Evolutionary conservation across 805 yeast genomes (phyloP), one percentile per base, ranked within the genome.

Genomic region (Ogataea minuta): DNA sequence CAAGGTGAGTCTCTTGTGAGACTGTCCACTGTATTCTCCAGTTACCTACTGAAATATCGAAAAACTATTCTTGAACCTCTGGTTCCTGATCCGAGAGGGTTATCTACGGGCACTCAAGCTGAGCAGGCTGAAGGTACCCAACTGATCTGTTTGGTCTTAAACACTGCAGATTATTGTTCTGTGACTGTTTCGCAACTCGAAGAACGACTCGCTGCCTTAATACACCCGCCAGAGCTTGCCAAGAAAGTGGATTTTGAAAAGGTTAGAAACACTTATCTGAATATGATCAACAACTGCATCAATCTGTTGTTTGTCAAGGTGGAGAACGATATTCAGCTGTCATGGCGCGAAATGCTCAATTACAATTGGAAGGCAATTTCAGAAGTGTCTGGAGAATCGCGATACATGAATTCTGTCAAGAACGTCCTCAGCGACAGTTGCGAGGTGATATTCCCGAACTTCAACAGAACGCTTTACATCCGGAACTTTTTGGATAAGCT

Each of bases 111-210:
- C 7, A 63, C 67, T 15, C 59, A 60, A 1, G 40, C 52, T 27
- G 53, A 64, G 20, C 72, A 77, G 19, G 64, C 72, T 9, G 91
- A 84, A 48, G 80, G 86, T 1, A 64, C 86, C 13, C 72, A 71
- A 30, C 76, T 83, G 43, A 70, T 85, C 2, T 81, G 93, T 20
- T 66, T 87, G 56, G 74, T 89, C 8, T 64, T 91, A 24, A 87
- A 88, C 50, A 91, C 99, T 0, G 88, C 95, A 1, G 96, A 91
- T 57, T 93, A 90, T 59, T 81, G 95, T 43, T 76, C 86, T 12
- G 70, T 77, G 9, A 93, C 96, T 3, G 76, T 82, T 2, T 72
- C 72, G 9, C 97, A 93, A 56, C 64, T 93, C 31, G 88, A 81
- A 50, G 84, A 81, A 17, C 77, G 77, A 50, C 61, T 56, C 67